phyloP scores from a whole-genome alignment of 345 rosid species.

The Brassica nigra region DNA sequence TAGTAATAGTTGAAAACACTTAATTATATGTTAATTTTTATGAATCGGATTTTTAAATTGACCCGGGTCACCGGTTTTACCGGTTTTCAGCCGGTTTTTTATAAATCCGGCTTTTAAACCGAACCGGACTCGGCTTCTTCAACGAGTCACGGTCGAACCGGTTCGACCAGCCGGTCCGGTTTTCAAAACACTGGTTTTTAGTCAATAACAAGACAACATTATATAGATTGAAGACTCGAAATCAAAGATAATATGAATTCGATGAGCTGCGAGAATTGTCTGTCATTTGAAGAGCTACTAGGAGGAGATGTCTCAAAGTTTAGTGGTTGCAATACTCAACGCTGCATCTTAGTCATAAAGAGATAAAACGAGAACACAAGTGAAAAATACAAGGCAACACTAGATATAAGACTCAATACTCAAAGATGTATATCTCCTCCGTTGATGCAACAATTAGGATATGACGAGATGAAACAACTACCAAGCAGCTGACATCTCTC shows the following conservation, averaged over 20 bases:
- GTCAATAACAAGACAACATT: background rate
- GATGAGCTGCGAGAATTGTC: too few species aligned
- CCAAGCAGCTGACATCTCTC: background rate
- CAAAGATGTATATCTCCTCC: background rate
- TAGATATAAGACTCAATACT: background rate
- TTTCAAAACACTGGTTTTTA: background rate
- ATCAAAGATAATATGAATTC: background rate
- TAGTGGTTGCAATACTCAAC: background rate
- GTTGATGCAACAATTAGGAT: constrained; percentile 4
- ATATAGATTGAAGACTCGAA: background rate
- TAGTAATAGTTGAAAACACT: too few species aligned
- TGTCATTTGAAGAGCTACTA: too few species aligned
- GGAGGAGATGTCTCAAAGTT: background rate
- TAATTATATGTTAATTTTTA: too few species aligned
- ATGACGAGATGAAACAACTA: background rate
- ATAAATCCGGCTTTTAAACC: too few species aligned
- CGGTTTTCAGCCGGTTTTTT: too few species aligned
- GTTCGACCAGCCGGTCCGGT: too few species aligned
- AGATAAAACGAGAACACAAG: background rate
- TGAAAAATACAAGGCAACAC: background rate
- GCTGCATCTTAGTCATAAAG: background rate
- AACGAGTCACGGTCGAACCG: too few species aligned
- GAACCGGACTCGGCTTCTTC: too few species aligned
- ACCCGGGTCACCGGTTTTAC: too few species aligned
- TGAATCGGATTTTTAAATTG: too few species aligned